A percentile compares a stretch with the other conserved stretches of the same genome.
Conservation (phyloP, 805 yeast species). For the Teunomyces pallodes region DNA sequence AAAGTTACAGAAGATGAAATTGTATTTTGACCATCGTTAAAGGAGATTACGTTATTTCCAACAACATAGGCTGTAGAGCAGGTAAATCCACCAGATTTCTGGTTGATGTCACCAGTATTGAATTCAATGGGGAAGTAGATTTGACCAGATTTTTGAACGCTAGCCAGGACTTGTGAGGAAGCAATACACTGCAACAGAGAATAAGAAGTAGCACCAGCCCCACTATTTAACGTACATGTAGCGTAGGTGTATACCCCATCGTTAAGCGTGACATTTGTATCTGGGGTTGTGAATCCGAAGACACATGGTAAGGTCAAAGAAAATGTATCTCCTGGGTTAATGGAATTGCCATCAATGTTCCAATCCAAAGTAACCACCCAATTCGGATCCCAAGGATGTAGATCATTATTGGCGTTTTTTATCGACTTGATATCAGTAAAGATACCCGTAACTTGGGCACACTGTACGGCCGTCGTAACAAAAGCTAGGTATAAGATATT, state of each 20-base stretch:
- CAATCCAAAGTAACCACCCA: constrained; percentile 13
- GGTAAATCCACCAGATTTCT: constrained; percentile 4
- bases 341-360: constrained; percentile 14
- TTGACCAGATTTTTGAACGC: constrained; percentile 15
- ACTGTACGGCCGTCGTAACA: neutral
- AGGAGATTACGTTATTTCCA: constrained; percentile 15
- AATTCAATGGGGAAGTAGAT: constrained; percentile 13
- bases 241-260: constrained; percentile 7
- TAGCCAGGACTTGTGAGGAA: constrained; percentile 8
- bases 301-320: constrained; percentile 25
- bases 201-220: constrained; percentile 6
- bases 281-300: constrained; percentile 17
- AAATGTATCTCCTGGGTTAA: constrained; percentile 25
- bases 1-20: constrained; percentile 6
- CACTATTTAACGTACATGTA: constrained; percentile 7
- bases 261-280: constrained; percentile 8
- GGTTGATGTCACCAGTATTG: constrained; percentile 17
- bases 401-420: constrained; percentile 1
- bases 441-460: constrained; percentile 13
- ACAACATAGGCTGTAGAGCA: constrained; percentile 6
- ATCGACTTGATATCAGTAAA: constrained; percentile 15
- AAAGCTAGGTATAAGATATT: neutral
- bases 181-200: constrained; percentile 17
- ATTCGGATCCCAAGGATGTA: constrained; percentile 14
- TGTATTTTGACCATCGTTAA: constrained; percentile 14